Base-by-base conservation (phyloP, 2,329 filamentous ascomycete genomes). In the Fusarium falciforme region DNA sequence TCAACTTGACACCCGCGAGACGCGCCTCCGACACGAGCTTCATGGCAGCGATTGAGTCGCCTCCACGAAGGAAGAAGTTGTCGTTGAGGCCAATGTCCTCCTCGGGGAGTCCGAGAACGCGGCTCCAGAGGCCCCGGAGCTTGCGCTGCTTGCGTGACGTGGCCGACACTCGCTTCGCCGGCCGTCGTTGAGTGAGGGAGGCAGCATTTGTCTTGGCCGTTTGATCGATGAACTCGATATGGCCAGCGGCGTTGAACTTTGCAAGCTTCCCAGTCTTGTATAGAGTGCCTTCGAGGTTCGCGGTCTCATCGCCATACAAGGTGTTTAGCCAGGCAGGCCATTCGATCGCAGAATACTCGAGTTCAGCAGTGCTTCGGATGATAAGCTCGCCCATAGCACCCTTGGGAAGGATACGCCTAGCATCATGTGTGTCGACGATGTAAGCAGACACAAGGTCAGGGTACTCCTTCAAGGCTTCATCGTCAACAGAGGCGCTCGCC, bases 351-450 rank as follows among this genome's bases (percentile, higher is more conserved):
- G 81, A 76, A 14, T 81, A 67, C 6, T 73, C 61, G 25, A 81
- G 69, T 12, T 77, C 66, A 12, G 76, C 66, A 4, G 72, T 70
- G 35, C 79, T 82, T 49, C 81, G 80, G n/a, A 88, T 71, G 4
- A 87, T 60, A 1, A 88, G 78, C 77, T 88, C 85, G 14, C 86
- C 86, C 12, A 85, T 78, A 0, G 82, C 84, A 2, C 85, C 84
- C 6, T 78, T 68, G 9, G 85, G 85, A 0, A 85, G 71, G 2
- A 86, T 77, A 1, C 78, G 80, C n/a, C 79, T 75, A 12, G 68
- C 12, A 40, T 85, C 80, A 1, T 73, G 69, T 1, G 83, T 76
- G 42, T 86, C 81, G 10, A 85, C 83, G 47, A 88, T 78, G 79
- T 85, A 87, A 0, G 80, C 79, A 6, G 80, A 77, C 36, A 82